These are phyloP conservation scores for Suillus clintonianus DNA, from an alignment of 768 basidiomycete genomes.

Conservation along the genomic window DNA sequence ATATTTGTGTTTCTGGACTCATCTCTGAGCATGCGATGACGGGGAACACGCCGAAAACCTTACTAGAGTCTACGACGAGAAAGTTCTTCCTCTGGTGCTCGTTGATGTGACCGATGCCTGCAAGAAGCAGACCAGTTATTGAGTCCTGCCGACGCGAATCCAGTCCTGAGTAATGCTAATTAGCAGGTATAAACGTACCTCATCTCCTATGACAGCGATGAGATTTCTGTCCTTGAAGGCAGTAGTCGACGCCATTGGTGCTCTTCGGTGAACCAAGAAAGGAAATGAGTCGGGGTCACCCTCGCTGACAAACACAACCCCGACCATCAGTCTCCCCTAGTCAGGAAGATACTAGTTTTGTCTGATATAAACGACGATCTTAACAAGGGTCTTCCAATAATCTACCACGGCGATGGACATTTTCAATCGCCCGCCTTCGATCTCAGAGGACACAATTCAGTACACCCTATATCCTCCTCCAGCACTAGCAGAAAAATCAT, in stretches of 20 bases:
- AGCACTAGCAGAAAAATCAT: constrained; percentile 55
- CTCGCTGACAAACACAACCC: constrained; percentile 15
- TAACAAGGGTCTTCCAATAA: neutral
- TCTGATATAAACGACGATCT: neutral
- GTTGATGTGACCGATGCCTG: constrained; percentile 91
- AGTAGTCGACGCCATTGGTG: constrained; percentile 48
- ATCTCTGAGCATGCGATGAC: constrained; percentile 11
- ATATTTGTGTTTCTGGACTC: constrained; percentile 80
- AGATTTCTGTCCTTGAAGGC: constrained; percentile 82
- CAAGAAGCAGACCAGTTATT: constrained; percentile 92
- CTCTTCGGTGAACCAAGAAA: constrained; percentile 14
- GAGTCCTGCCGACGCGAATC: constrained; percentile 67
- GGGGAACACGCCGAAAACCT: constrained; percentile 29
- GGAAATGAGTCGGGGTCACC: constrained; percentile 9
- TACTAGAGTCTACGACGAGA: constrained; percentile 91
- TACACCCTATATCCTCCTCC: constrained; percentile 70
- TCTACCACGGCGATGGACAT: constrained; percentile 51
- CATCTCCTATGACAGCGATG: constrained; percentile 96
- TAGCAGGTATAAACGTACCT: constrained; percentile 50
- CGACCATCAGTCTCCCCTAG: neutral
- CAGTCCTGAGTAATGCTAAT: neutral
- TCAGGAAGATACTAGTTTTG: neutral
- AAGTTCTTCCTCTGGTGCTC: constrained; percentile 97
- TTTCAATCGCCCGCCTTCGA: constrained; percentile 73
- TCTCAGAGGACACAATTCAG: constrained; percentile 84